phyloP scores from a whole-genome alignment of 768 basidiomycete species.

The Coprinellus micaceus region DNA sequence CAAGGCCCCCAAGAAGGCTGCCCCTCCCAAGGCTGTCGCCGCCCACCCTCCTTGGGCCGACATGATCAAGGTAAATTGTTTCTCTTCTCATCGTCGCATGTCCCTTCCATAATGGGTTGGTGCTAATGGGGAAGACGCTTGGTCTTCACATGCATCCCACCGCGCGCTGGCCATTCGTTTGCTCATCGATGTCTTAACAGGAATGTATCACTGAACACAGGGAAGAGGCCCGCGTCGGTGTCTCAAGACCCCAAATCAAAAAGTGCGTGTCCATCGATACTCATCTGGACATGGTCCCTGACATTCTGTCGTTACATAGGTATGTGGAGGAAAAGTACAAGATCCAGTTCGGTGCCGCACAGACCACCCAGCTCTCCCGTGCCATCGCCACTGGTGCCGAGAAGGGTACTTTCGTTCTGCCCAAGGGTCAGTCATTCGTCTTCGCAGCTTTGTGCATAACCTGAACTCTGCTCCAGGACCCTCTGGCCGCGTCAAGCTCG shows the following conservation, averaged over 20 bases:
- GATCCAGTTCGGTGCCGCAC: constrained; percentile 74
- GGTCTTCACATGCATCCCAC: background rate
- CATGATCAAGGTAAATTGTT: constrained; percentile 70
- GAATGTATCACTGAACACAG: constrained; percentile 75
- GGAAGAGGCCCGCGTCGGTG: constrained; percentile 78
- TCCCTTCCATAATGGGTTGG: background rate
- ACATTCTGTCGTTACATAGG: constrained; percentile 37
- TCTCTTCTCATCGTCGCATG: constrained; percentile 8
- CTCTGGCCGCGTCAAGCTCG: constrained; percentile 73
- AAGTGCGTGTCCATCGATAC: constrained; percentile 54
- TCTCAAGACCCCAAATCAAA: constrained; percentile 91
- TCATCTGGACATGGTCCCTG: background rate
- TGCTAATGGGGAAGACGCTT: background rate
- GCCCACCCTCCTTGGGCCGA: constrained; percentile 64
- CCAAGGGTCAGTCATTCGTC: constrained; percentile 61
- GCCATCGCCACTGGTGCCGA: constrained; percentile 82
- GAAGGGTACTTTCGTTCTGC: constrained; percentile 78
- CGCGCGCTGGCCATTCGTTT: background rate
- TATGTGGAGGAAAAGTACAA: constrained; percentile 83
- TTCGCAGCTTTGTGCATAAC: constrained; percentile 2
- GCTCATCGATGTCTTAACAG: no score
- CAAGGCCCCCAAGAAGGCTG: constrained; percentile 43
- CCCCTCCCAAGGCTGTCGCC: constrained; percentile 40
- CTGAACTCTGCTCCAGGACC: constrained; percentile 39
- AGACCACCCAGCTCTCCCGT: constrained; percentile 72